A percentile compares a stretch with the other conserved stretches of the same genome.
Conservation (phyloP, 2,329 filamentous ascomycete species). For the Exophiala dermatitidis region DNA sequence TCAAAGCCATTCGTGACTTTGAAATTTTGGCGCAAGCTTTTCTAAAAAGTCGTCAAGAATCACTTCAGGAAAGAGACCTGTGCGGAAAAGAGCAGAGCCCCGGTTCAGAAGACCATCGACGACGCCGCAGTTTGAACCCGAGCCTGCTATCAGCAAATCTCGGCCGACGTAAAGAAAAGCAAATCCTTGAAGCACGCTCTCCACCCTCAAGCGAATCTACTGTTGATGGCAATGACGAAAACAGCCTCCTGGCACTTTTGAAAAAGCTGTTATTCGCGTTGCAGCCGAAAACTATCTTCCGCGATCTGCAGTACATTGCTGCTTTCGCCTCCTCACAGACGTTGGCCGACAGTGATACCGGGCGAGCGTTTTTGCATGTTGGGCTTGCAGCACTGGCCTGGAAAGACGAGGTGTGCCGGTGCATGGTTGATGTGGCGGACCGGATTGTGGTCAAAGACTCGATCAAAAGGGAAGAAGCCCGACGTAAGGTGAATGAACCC, state of each 20-base stretch:
- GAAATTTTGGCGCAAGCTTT: conserved; percentile 67
- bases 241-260: conserved; percentile 50
- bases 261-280: conserved; percentile 61
- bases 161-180: neutral
- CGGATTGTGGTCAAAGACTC: conserved; percentile 55
- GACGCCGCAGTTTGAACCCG: conserved; percentile 22
- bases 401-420: conserved; percentile 79
- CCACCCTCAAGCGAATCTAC: neutral
- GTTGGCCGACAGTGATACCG: conserved; percentile 51
- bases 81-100: neutral
- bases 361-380: conserved; percentile 84
- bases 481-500: conserved; percentile 48
- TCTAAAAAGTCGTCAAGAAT: conserved; percentile 3
- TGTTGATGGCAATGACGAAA: conserved; percentile 8
- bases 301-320: conserved; percentile 67
- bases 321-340: conserved; percentile 53
- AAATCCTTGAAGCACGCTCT: conserved; percentile 6
- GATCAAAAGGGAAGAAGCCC: conserved; percentile 29
- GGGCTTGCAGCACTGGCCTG: conserved; percentile 79
- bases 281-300: conserved; percentile 72
- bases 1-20: conserved; percentile 74
- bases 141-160: conserved; percentile 9
- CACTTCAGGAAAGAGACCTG: neutral
- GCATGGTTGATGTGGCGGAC: conserved; percentile 71
- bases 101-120: neutral